Conservation (phyloP, 2,329 filamentous ascomycete species). For the Penicillium sp. region DNA sequence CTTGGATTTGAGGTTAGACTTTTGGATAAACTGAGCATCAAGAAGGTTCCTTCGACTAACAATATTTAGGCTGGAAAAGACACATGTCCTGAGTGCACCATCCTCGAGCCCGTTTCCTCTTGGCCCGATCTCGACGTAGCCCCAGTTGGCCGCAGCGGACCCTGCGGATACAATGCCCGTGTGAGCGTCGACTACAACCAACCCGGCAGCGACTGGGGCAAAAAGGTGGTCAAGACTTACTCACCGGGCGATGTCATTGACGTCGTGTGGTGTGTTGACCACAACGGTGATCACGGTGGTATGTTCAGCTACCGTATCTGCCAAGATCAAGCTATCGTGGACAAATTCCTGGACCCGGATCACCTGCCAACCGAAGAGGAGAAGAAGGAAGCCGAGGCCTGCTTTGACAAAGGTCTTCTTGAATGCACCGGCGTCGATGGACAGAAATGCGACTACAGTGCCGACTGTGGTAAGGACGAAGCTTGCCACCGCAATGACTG, state of each 20-base stretch:
- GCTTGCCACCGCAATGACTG: constrained; percentile 53
- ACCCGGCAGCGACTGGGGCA: constrained; percentile 48
- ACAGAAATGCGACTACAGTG: constrained; percentile 50
- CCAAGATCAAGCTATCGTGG: constrained; percentile 51
- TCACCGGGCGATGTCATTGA: constrained; percentile 47
- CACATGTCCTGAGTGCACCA: constrained; percentile 55
- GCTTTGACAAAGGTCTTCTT: constrained; percentile 50
- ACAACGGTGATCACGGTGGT: constrained; percentile 57
- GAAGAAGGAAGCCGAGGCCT: constrained; percentile 55
- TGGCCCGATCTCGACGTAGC: constrained; percentile 52
- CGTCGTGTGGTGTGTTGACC: constrained; percentile 56
- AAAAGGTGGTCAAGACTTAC: constrained; percentile 45
- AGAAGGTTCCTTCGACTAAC: not conserved
- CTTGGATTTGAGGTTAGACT: constrained; percentile 44
- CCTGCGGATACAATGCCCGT: constrained; percentile 55
- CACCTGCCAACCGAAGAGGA: constrained; percentile 53
- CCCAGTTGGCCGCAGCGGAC: constrained; percentile 49
- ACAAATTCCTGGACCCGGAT: constrained; percentile 49
- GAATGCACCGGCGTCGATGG: constrained; percentile 52
- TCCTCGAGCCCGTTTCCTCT: constrained; percentile 52
- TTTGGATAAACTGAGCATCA: not conserved
- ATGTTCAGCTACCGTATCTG: constrained; percentile 58
- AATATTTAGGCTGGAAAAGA: constrained; percentile 45
- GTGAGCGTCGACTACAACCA: constrained; percentile 55
- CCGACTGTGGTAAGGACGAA: constrained; percentile 48